phyloP scores from a whole-genome alignment of 352 stramenopile genomes.

The Phytophthora aleatoria region DNA sequence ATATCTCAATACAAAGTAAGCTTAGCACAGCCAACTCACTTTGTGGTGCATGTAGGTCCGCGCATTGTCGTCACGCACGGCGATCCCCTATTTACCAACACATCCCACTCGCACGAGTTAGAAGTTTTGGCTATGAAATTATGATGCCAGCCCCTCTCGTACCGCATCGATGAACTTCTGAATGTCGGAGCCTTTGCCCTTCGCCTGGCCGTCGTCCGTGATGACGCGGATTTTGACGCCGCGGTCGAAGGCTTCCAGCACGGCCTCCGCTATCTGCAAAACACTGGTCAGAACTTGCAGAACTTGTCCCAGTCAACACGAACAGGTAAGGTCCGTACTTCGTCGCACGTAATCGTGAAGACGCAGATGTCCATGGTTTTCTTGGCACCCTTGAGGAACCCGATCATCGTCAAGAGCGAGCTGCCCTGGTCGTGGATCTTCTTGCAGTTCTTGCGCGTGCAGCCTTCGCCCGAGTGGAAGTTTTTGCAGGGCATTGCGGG shows the following conservation, averaged over 20 bases:
- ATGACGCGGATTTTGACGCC: constrained; percentile 65
- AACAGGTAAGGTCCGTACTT: constrained; percentile 32
- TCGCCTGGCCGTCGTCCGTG: constrained; percentile 67
- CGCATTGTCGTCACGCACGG: constrained; percentile 61
- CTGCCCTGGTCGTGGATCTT: constrained; percentile 65
- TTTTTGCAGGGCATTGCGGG: constrained; percentile 62
- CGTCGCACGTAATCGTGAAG: constrained; percentile 78
- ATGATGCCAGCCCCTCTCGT: neutral
- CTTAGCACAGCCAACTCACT: constrained; percentile 23
- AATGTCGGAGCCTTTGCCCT: constrained; percentile 66
- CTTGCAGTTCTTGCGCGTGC: constrained; percentile 71
- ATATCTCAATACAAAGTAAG: neutral
- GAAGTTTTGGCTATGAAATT: neutral
- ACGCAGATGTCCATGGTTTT: constrained; percentile 71
- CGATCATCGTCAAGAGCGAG: constrained; percentile 60
- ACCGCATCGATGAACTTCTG: constrained; percentile 78
- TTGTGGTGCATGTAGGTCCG: constrained; percentile 79
- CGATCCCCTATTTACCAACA: constrained; percentile 49
- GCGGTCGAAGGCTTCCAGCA: constrained; percentile 57
- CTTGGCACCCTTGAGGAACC: constrained; percentile 47
- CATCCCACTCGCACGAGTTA: constrained; percentile 1
- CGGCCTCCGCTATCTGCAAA: constrained; percentile 58
- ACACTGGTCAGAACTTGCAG: neutral
- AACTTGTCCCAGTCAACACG: neutral
- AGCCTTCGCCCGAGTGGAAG: constrained; percentile 48